Percentiles rank a stretch among this genome's conserved stretches.
phyloP scores from a whole-genome alignment of 129 eudicot species.

The sunflower (Helianthus annuus) region DNA sequence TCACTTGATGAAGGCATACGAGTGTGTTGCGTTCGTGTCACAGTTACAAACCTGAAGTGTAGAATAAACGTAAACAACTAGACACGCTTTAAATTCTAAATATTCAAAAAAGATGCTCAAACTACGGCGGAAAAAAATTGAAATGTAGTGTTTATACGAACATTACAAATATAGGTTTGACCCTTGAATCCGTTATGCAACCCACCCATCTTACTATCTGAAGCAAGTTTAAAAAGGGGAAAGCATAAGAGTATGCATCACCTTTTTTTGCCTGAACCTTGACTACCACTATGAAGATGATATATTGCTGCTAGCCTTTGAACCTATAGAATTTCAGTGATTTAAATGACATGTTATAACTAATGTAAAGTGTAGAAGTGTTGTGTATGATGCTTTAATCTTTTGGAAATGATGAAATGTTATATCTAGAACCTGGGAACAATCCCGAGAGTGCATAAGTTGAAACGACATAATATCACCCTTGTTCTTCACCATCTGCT shows the following conservation, averaged over 20 bases:
- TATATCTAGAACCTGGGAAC: slow-evolving; percentile 67
- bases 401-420: background rate
- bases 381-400: slow-evolving; percentile 9
- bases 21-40: slow-evolving; percentile 71
- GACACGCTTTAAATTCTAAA: background rate
- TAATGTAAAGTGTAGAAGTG: background rate
- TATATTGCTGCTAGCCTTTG: slow-evolving; percentile 83
- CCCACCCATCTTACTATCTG: background rate
- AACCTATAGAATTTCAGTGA: slow-evolving; percentile 45
- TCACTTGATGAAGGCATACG: slow-evolving; percentile 83
- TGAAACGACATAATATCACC: slow-evolving; percentile 65
- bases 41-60: slow-evolving; percentile 73
- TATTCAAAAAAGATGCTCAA: too few species aligned
- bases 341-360: background rate
- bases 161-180: background rate
- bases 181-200: background rate
- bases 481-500: slow-evolving; percentile 70
- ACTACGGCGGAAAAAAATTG: too few species aligned
- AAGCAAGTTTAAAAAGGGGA: background rate
- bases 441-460: slow-evolving; percentile 76
- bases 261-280: slow-evolving; percentile 87
- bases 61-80: background rate
- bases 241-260: slow-evolving; percentile 20
- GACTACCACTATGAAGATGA: slow-evolving; percentile 66
- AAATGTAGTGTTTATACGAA: background rate